A percentile compares a stretch with the other conserved stretches of the same genome.
Conservation (phyloP, 1,284 basidiomycete species). For the Cryptococcus hybrid region DNA sequence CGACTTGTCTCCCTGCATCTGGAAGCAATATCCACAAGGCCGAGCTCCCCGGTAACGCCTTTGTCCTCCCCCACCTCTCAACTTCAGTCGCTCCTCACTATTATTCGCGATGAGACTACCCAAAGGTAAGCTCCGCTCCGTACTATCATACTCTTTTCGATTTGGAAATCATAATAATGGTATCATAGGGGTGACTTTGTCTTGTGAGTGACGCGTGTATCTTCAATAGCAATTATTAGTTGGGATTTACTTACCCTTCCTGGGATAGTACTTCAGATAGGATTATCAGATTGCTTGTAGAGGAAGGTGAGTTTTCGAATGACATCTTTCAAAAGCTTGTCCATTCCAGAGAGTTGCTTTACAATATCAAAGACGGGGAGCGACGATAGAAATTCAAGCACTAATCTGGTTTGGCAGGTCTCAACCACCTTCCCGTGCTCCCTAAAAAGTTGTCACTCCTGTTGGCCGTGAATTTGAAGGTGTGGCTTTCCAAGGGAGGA, state of each 20-base stretch:
- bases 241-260: background rate
- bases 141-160: background rate
- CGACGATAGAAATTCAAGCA: background rate
- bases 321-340: too few relatives aligned
- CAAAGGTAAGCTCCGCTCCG: conserved; percentile 43
- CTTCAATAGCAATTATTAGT: background rate
- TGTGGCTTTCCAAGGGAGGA: conserved; percentile 82
- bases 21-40: conserved; percentile 36
- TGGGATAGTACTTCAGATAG: conserved; percentile 60
- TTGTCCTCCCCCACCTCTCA: conserved; percentile 65
- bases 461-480: conserved; percentile 80
- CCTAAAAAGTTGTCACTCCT: conserved; percentile 61
- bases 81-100: conserved; percentile 93
- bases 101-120: conserved; percentile 85
- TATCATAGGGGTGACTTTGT: conserved; percentile 84
- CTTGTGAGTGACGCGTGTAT: conserved; percentile 59
- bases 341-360: background rate
- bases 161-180: background rate
- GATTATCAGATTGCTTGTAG: conserved; percentile 60
- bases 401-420: conserved; percentile 56
- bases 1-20: conserved; percentile 32
- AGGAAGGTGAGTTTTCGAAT: conserved; percentile 54
- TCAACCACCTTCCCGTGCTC: conserved; percentile 92
- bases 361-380: background rate
- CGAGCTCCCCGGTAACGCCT: conserved; percentile 39